These are phyloP conservation scores for Monosporascus cannonballus DNA, from an alignment of 2,329 filamentous ascomycete genomes.

Conservation along the genomic window DNA sequence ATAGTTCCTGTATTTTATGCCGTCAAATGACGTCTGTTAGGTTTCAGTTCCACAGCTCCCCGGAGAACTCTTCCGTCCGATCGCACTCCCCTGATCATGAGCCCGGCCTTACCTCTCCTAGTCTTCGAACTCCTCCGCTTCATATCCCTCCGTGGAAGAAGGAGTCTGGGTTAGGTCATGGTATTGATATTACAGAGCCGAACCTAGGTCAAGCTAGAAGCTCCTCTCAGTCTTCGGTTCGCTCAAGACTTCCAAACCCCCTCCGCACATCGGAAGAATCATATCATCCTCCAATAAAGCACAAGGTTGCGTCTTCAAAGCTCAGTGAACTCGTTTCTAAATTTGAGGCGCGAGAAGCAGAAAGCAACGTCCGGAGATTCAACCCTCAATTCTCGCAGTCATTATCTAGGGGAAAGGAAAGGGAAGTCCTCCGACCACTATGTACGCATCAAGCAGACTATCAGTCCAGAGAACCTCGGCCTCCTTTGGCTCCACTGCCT, in stretches of 20 bases:
- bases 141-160: background rate
- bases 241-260: background rate
- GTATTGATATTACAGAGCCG: background rate
- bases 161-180: background rate
- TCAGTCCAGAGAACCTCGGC: background rate
- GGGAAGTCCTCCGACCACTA: background rate
- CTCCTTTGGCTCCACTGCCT: background rate
- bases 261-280: no score
- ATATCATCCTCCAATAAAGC: background rate
- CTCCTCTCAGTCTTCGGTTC: background rate
- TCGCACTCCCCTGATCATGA: background rate
- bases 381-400: background rate
- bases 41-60: no score
- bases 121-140: background rate
- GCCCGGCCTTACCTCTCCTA: background rate
- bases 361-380: background rate
- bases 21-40: no score
- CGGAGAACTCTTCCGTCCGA: background rate
- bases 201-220: background rate
- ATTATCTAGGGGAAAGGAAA: background rate
- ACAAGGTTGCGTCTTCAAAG: background rate
- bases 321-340: background rate
- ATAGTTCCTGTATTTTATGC: no score
- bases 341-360: background rate
- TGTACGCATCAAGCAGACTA: background rate